Evolutionary conservation across 805 yeast species (phyloP), one percentile per base, ranked within the genome.

Genomic region (Monosporozyma servazzii): DNA sequence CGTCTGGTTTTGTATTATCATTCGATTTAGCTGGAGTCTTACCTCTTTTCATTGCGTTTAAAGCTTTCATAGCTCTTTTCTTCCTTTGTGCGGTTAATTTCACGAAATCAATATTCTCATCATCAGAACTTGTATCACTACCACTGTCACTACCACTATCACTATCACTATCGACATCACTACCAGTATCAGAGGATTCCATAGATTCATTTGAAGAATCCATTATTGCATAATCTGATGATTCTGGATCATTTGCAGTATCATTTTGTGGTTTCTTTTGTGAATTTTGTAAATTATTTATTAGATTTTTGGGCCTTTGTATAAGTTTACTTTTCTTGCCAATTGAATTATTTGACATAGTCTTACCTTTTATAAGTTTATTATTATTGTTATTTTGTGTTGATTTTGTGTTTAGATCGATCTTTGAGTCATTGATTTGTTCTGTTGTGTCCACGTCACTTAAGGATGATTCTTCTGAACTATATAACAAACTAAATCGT

Each of bases 61-160:
- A 75, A 1, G 79, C 78, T 54, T 77, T 76, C 73, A 78, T 69
- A 1, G 81, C 74, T 53, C 70, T 75, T 39, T 79, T 79, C 67
- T 84, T 80, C 54, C 81, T 73, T 63, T 83, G 84, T 9, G 84
- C 86, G 36, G 86, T 85, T 54, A 86, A 67, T 63, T 78, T 79
- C 15, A 85, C 86, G 63, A 82, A 84, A 67, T 86, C 91, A 2
- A 84, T 80, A 57, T 80, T 81, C 37, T 81, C 81, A 57, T 81
- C 88, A 58, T 79, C 84, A 0, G 84, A 79, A 10, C 82, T 77
- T 10, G 77, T 71, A 30, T 66, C 73, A 37, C 73, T 71, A 20
- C 73, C 74, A 36, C 67, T 72, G 17, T 66, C 74, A 6, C 66
- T 70, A 13, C 66, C 74, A 18, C 67, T 73, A 10, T 66, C 72